These are phyloP conservation scores for Phylloporus sp. DNA, from an alignment of 768 basidiomycete species.

Conservation along the genomic window DNA sequence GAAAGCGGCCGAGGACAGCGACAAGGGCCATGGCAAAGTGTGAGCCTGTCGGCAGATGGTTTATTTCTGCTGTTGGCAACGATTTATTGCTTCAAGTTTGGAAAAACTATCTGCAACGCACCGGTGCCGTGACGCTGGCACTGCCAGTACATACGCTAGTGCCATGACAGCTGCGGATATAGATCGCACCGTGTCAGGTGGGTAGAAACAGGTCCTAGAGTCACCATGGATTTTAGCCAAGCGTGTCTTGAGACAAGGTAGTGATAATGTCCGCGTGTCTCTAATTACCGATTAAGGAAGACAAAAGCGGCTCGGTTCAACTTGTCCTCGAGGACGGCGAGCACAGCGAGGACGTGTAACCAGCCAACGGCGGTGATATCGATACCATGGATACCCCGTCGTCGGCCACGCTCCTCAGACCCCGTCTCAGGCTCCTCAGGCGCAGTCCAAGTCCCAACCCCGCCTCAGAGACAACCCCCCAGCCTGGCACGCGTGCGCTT, in stretches of 20 bases:
- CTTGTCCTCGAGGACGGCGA: conserved; percentile 14
- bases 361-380: neutral
- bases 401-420: conserved; percentile 11
- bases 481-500: conserved; percentile 13
- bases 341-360: conserved; percentile 10
- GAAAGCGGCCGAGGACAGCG: too few relatives aligned
- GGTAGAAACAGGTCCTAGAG: neutral
- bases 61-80: too few relatives aligned
- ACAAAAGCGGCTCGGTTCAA: neutral
- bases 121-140: neutral
- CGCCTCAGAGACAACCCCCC: conserved; percentile 19
- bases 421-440: conserved; percentile 20
- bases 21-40: too few relatives aligned
- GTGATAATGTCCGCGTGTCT: neutral
- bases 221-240: neutral
- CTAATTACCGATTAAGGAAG: conserved; percentile 10
- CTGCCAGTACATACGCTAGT: neutral
- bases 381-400: conserved; percentile 18
- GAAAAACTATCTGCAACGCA: neutral
- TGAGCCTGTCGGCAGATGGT: too few relatives aligned
- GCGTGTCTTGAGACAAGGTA: too few relatives aligned
- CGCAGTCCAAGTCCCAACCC: conserved; percentile 17
- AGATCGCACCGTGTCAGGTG: neutral
- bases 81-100: too few relatives aligned
- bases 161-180: neutral